Base-by-base conservation (phyloP, 1,284 basidiomycete genomes). In the Takashimella koratensis region DNA sequence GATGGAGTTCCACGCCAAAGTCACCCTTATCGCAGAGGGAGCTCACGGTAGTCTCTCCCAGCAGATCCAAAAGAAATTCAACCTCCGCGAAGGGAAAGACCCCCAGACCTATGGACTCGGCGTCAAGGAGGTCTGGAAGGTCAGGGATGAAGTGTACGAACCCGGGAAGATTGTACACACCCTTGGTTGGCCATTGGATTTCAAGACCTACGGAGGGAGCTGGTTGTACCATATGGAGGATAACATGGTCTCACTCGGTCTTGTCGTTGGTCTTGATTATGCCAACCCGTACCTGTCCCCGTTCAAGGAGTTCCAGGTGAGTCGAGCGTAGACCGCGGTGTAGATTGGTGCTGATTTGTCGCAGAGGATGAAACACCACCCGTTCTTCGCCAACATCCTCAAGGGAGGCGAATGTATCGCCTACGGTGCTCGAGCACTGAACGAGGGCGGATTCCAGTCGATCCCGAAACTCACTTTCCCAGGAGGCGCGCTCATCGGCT, bases 281-380 rank as follows among this genome's bases (percentile, higher is more conserved):
- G 79, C 84, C 60, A 98, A 98, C 71, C 96, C 95, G 0, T 96
- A 92, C 71, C 73, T 98, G 26, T 90, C 86, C 57, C 95, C 95
- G 0, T 98, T 92, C 77, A 83, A 86, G 50, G 95, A 98, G 75
- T 84, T 98, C 40, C 94, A 97, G 82, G 89, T 86, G 64, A 62
- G 81, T 67, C 25, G 26, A 5, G 24, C 12, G 27, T 39, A 10
- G n/a, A n/a, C n/a, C n/a, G n/a, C n/a, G n/a, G n/a, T 27, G 19
- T 11, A 22, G 24, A 16, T 23, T 43, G 13, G n/a, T 40, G 30
- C 16, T 36, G 30, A 36, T 8, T 8, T 36, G 30, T 36, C 44
- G n/a, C 67, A 94, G 88, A 84, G 89, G 51, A 89, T 98, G 86
- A 98, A 98, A 78, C 95, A 98, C 73, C 95, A 98, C 71, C 93